Evolutionary conservation across 108 stramenopile genomes (phyloP).

Genomic region (Cafeteria roenbergensis): DNA sequence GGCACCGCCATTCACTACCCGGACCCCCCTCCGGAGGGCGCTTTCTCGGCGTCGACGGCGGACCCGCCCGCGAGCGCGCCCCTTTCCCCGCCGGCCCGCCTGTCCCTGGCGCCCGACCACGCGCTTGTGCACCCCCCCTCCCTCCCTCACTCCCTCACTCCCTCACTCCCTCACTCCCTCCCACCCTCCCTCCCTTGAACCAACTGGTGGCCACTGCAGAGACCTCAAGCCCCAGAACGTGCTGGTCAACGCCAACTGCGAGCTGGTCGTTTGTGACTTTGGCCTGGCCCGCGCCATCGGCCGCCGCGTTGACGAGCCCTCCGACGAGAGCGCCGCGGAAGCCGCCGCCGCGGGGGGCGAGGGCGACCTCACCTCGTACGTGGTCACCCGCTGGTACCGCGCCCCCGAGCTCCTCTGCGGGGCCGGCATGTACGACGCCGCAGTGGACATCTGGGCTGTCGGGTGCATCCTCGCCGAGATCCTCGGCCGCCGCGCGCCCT

Average conservation of each 20-base stretch:
- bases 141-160: too few relatives aligned
- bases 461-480: conserved; percentile 40
- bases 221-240: conserved; percentile 94
- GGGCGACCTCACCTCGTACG: conserved; percentile 30
- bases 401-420: conserved; percentile 32
- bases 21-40: too few relatives aligned
- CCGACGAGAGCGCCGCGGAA: conserved; percentile 20
- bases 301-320: not conserved
- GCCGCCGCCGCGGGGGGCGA: conserved; percentile 4
- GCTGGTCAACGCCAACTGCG: conserved; percentile 50
- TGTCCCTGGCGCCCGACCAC: too few relatives aligned
- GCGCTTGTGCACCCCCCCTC: too few relatives aligned
- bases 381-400: conserved; percentile 48
- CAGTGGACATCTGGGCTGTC: conserved; percentile 34
- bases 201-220: too few relatives aligned
- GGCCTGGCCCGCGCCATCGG: conserved; percentile 37
- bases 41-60: too few relatives aligned
- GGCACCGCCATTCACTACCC: too few relatives aligned
- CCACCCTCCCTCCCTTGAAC: too few relatives aligned
- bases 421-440: conserved; percentile 21
- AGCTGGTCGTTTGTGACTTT: conserved; percentile 35
- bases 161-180: too few relatives aligned
- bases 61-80: too few relatives aligned
- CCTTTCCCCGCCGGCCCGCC: too few relatives aligned
- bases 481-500: conserved; percentile 23